A percentile compares a stretch with the other conserved stretches of the same genome.
These are phyloP conservation scores for Dunaliella sp. DNA, from an alignment of 139 green algal species.

Conservation along the genomic window DNA sequence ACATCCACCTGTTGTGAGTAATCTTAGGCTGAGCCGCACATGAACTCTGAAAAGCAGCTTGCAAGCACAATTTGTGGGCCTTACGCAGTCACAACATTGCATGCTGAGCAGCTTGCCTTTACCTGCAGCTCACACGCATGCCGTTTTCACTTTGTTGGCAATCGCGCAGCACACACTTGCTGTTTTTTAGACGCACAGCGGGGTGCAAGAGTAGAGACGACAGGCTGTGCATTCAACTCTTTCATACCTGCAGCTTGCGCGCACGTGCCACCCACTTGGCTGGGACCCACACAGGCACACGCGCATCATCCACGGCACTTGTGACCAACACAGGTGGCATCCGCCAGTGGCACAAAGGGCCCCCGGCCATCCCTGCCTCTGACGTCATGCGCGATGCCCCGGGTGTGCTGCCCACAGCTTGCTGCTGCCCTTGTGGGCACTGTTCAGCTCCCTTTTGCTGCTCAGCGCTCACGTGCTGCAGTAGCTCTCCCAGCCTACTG, in stretches of 20 bases:
- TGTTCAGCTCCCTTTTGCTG: not conserved
- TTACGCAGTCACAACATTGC: not conserved
- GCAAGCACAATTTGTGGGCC: too few relatives aligned
- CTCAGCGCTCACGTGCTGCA: not conserved
- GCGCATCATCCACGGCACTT: conserved; percentile 37
- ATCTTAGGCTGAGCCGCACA: too few relatives aligned
- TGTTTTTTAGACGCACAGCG: not conserved
- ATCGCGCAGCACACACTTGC: not conserved
- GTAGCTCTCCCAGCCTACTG: not conserved
- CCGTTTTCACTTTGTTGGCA: not conserved
- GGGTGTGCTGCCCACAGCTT: too few relatives aligned
- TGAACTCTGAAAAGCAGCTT: too few relatives aligned
- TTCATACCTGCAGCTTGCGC: not conserved
- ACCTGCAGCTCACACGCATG: not conserved
- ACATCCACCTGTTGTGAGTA: too few relatives aligned
- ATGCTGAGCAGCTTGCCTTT: not conserved
- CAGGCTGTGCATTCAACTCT: not conserved
- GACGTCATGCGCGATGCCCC: too few relatives aligned
- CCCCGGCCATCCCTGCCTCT: too few relatives aligned
- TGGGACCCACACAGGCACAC: conserved; percentile 50
- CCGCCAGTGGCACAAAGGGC: not conserved
- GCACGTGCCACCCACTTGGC: conserved; percentile 58
- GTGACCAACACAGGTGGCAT: conserved; percentile 36
- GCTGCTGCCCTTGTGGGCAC: not conserved
- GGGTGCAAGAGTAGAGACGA: not conserved